phyloP scores from a whole-genome alignment of 495 filamentous ascomycete species.

The Trichoderma erinaceum region DNA sequence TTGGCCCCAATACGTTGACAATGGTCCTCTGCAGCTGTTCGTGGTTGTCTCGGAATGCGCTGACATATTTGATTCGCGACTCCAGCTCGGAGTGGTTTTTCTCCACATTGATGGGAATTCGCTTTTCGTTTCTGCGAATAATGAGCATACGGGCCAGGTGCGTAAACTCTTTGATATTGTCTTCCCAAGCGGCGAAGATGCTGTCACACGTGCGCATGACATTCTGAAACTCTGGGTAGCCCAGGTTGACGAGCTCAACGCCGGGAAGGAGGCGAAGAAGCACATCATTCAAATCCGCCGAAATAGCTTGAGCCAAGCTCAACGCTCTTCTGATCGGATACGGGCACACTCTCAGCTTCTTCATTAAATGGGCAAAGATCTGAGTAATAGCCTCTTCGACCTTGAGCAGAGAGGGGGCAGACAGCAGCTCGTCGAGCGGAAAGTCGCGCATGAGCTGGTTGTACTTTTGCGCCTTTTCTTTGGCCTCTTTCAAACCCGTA shows the following conservation, averaged over 20 bases:
- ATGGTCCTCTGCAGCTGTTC: constrained; percentile 96
- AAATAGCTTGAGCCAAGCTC: constrained; percentile 96
- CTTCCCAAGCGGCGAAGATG: constrained; percentile 91
- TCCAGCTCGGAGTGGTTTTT: constrained; percentile 80
- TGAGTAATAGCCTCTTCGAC: constrained; percentile 81
- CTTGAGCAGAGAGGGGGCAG: constrained; percentile 82
- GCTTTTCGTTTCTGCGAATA: constrained; percentile 84
- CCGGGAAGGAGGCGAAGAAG: constrained; percentile 82
- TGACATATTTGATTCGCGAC: constrained; percentile 84
- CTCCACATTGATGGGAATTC: constrained; percentile 93
- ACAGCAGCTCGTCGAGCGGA: constrained; percentile 86
- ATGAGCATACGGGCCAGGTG: constrained; percentile 93
- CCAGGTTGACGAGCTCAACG: constrained; percentile 80
- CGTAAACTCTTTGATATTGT: constrained; percentile 93
- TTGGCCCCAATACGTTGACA: constrained; percentile 83
- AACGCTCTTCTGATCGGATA: constrained; percentile 90
- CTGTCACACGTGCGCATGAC: constrained; percentile 75
- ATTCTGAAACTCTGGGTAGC: constrained; percentile 80
- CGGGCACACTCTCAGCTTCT: constrained; percentile 88
- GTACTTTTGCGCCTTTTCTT: constrained; percentile 93
- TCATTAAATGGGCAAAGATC: constrained; percentile 91
- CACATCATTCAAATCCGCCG: constrained; percentile 78
- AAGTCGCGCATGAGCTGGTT: constrained; percentile 98
- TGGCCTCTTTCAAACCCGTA: constrained; percentile 89
- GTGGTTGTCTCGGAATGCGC: constrained; percentile 89